Conservation (phyloP, 31 red algal genomes). For the Bonnemaisonia californica region DNA sequence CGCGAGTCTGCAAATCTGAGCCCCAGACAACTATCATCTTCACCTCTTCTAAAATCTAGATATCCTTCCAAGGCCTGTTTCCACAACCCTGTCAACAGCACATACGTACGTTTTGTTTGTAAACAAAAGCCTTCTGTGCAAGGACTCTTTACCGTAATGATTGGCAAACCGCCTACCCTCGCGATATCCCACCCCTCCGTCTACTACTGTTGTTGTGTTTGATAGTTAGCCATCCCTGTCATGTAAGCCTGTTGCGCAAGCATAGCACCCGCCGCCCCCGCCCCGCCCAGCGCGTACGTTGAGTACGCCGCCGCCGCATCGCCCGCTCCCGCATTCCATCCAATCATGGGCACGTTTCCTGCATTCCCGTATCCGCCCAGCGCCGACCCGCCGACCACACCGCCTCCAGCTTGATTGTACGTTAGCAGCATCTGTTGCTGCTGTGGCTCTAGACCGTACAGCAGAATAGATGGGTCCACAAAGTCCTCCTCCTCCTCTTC, state of each 20-base stretch:
- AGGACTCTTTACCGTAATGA: too few relatives aligned
- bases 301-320: constrained; percentile 22
- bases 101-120: too few relatives aligned
- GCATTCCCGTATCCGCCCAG: constrained; percentile 30
- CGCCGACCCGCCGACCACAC: constrained; percentile 60
- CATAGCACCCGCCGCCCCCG: not conserved
- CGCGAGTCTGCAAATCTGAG: too few relatives aligned
- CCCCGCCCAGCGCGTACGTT: constrained; percentile 9
- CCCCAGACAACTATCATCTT: too few relatives aligned
- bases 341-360: constrained; percentile 48
- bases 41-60: too few relatives aligned
- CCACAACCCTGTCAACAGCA: too few relatives aligned
- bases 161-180: too few relatives aligned
- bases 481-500: constrained; percentile 76
- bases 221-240: constrained; percentile 36
- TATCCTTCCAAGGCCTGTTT: too few relatives aligned
- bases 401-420: constrained; percentile 62
- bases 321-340: constrained; percentile 58
- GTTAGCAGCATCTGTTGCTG: constrained; percentile 59
- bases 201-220: constrained; percentile 1
- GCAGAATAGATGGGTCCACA: constrained; percentile 80
- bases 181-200: too few relatives aligned
- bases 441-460: constrained; percentile 77
- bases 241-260: constrained; percentile 29
- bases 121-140: too few relatives aligned